Evolutionary conservation across 805 yeast genomes (phyloP).

Genomic region (Brettanomyces custersianus): DNA sequence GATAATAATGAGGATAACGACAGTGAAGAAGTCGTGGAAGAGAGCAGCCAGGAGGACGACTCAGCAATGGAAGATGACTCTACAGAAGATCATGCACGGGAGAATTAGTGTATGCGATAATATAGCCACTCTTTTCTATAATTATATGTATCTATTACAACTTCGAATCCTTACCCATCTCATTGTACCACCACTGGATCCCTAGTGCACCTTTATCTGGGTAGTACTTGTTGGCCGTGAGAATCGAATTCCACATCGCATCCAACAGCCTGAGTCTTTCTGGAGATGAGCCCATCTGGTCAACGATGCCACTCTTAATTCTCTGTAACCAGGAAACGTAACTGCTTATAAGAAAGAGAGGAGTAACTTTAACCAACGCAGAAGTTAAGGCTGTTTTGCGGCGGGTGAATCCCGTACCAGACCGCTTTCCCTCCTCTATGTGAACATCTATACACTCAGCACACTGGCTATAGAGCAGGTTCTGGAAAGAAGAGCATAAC

Average conservation of each 20-base stretch:
- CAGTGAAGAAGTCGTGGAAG: background rate
- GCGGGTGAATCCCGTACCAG: background rate
- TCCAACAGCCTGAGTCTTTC: slow-evolving; percentile 33
- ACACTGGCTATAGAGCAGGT: slow-evolving; percentile 31
- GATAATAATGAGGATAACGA: background rate
- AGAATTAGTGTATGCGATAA: no score
- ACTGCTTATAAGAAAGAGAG: slow-evolving; percentile 37
- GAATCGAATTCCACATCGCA: slow-evolving; percentile 41
- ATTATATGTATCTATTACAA: no score
- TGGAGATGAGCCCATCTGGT: slow-evolving; percentile 8
- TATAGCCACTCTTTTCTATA: no score
- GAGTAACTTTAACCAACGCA: slow-evolving; percentile 40
- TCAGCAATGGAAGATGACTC: no score
- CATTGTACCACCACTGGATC: slow-evolving; percentile 61
- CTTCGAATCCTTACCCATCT: no score
- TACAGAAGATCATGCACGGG: no score
- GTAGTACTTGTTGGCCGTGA: slow-evolving; percentile 44
- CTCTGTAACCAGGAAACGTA: slow-evolving; percentile 40
- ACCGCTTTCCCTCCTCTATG: background rate
- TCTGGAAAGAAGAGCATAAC: slow-evolving; percentile 27
- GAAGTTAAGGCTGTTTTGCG: slow-evolving; percentile 37
- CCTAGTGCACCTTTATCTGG: slow-evolving; percentile 47
- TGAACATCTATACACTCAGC: slow-evolving; percentile 17
- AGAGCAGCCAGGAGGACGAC: no score
- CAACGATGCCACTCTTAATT: slow-evolving; percentile 29